A percentile compares a stretch with the other conserved stretches of the same genome.
phyloP scores from a whole-genome alignment of 192 early-diverging fungal species.

The Coemansia furcata region DNA sequence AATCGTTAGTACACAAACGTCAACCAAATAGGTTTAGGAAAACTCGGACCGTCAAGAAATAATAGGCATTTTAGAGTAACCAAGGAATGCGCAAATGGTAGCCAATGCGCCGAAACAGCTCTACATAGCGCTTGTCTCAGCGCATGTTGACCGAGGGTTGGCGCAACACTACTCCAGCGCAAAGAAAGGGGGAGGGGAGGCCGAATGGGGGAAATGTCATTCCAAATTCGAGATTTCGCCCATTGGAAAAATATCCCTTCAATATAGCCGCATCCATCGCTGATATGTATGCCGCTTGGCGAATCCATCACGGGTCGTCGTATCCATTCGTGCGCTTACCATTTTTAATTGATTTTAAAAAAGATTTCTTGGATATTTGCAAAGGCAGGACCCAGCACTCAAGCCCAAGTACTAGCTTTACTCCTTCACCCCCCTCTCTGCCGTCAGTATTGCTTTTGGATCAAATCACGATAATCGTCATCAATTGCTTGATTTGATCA shows the following conservation, averaged over 20 bases:
- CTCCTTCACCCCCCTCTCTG: background rate
- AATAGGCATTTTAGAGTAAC: background rate
- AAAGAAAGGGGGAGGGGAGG: background rate
- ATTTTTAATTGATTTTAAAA: conserved; percentile 7
- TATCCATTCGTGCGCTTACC: conserved; percentile 7
- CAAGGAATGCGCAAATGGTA: background rate
- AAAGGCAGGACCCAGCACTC: background rate
- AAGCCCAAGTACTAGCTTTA: background rate
- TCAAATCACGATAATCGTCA: background rate
- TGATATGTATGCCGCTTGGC: background rate
- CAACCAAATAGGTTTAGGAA: background rate
- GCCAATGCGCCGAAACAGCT: background rate
- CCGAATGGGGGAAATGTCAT: background rate
- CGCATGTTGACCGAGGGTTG: background rate
- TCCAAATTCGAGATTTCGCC: background rate
- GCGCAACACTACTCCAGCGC: background rate
- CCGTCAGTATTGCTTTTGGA: background rate
- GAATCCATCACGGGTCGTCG: background rate
- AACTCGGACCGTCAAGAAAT: background rate
- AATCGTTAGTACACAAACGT: background rate
- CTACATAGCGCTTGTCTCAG: background rate
- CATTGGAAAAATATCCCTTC: background rate
- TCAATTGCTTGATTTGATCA: background rate
- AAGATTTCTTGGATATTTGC: background rate
- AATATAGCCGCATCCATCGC: background rate